These are phyloP conservation scores for Nigrospora osmanthi DNA, from an alignment of 2,329 filamentous ascomycete genomes.

Conservation along the genomic window DNA sequence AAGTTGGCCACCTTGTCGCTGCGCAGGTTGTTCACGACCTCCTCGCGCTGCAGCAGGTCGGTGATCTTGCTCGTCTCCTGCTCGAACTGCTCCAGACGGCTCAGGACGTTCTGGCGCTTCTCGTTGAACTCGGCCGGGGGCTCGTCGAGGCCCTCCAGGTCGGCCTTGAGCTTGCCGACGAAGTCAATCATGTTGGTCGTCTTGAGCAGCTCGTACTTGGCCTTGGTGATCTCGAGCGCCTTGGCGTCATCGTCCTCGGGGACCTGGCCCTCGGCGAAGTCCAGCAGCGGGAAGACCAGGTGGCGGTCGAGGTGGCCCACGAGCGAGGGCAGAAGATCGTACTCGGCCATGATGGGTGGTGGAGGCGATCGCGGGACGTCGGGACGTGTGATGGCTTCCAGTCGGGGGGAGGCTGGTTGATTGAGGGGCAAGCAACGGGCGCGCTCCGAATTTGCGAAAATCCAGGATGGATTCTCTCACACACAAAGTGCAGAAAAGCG, in stretches of 20 bases:
- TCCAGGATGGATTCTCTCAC: background rate
- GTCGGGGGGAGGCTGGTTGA: too few relatives aligned
- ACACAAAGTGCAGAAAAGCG: background rate
- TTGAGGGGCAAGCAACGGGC: too few relatives aligned
- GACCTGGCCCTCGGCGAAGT: conserved; percentile 79
- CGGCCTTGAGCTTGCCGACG: conserved; percentile 83
- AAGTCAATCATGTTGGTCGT: conserved; percentile 99
- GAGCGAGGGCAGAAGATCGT: conserved; percentile 81
- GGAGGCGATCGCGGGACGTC: conserved; percentile 5
- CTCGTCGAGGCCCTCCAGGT: conserved; percentile 73
- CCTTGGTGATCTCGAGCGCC: conserved; percentile 65
- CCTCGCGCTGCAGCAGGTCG: conserved; percentile 77
- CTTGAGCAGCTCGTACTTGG: conserved; percentile 91
- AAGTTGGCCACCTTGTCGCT: conserved; percentile 98
- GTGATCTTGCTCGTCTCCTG: conserved; percentile 85
- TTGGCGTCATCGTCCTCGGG: conserved; percentile 58
- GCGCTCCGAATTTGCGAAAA: background rate
- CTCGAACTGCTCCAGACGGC: conserved; percentile 74
- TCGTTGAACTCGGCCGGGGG: conserved; percentile 78
- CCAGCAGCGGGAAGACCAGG: conserved; percentile 90
- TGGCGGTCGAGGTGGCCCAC: conserved; percentile 91
- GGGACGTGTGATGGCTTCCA: too few relatives aligned
- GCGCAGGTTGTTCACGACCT: conserved; percentile 82
- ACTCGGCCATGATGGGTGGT: conserved; percentile 51
- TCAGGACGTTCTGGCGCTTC: conserved; percentile 83